phyloP scores from a whole-genome alignment of 140 eudicot species.

The Oenanthe javanica region DNA sequence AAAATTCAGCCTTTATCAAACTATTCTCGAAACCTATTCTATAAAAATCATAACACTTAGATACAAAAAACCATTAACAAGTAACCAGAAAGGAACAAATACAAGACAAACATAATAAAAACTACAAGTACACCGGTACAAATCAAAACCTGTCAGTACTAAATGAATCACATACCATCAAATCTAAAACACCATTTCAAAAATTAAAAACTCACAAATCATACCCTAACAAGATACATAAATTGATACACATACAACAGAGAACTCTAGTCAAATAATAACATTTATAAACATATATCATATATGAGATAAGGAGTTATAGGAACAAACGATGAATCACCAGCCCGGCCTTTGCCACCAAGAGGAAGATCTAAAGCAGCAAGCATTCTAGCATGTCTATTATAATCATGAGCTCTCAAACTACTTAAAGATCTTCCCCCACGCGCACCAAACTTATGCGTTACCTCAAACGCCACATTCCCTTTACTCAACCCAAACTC shows the following conservation, averaged over 20 bases:
- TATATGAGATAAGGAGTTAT: no score
- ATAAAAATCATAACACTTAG: no score
- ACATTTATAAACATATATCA: not conserved
- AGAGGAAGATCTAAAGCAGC: constrained; percentile 60
- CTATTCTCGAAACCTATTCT: no score
- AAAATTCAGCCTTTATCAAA: no score
- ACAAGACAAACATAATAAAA: not conserved
- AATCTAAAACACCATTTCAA: not conserved
- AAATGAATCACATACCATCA: not conserved
- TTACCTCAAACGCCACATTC: constrained; percentile 59
- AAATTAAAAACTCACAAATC: no score
- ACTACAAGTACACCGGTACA: not conserved
- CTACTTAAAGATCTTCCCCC: constrained; percentile 25
- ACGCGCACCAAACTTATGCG: constrained; percentile 44
- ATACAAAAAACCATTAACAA: not conserved
- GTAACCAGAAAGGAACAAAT: not conserved
- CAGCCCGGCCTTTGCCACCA: constrained; percentile 77
- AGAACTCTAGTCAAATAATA: not conserved
- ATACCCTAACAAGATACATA: no score
- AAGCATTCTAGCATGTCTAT: constrained; percentile 74
- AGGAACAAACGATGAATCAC: constrained; percentile 50
- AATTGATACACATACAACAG: not conserved
- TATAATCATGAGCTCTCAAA: constrained; percentile 42
- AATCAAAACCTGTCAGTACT: not conserved
- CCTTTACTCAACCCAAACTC: constrained; percentile 23